Evolutionary conservation across 2,329 filamentous ascomycete species (phyloP).

Genomic region (Aureobasidium sp.): DNA sequence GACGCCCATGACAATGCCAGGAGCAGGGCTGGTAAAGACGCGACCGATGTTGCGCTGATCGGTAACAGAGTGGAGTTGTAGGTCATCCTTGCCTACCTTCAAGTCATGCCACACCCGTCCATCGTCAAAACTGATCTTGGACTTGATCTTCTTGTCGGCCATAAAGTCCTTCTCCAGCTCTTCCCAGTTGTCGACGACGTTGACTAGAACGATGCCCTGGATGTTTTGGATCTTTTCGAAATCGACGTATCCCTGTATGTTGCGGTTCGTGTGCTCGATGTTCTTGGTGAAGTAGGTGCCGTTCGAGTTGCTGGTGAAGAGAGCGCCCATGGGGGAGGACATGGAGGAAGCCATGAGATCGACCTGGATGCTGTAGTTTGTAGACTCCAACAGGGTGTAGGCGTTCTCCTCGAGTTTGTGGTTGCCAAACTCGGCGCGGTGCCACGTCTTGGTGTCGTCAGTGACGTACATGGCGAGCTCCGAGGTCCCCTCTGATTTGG

Average conservation of each 20-base stretch:
- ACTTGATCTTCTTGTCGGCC: constrained; percentile 59
- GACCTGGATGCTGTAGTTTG: constrained; percentile 95
- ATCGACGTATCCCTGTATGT: constrained; percentile 67
- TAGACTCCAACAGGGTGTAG: constrained; percentile 91
- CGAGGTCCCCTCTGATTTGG: constrained; percentile 67
- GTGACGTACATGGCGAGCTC: constrained; percentile 91
- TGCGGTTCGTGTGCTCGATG: constrained; percentile 84
- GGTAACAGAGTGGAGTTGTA: constrained; percentile 91
- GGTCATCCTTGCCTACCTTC: constrained; percentile 47
- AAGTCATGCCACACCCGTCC: constrained; percentile 74
- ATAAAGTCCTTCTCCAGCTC: constrained; percentile 50
- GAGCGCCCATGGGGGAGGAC: constrained; percentile 66
- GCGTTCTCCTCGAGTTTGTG: constrained; percentile 77
- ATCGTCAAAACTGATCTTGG: constrained; percentile 89
- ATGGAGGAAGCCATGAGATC: constrained; percentile 69
- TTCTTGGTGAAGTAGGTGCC: constrained; percentile 94
- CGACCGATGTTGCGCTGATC: constrained; percentile 72
- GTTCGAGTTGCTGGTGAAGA: constrained; percentile 96
- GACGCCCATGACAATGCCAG: constrained; percentile 86
- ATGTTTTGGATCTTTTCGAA: constrained; percentile 91
- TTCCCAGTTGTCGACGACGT: constrained; percentile 78
- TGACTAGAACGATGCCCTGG: constrained; percentile 85
- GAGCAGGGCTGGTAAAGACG: constrained; percentile 87
- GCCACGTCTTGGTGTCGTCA: constrained; percentile 75
- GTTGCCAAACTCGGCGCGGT: constrained; percentile 79